These are phyloP conservation scores for Mycena vitilis DNA, from an alignment of 768 basidiomycete genomes.

Conservation along the genomic window DNA sequence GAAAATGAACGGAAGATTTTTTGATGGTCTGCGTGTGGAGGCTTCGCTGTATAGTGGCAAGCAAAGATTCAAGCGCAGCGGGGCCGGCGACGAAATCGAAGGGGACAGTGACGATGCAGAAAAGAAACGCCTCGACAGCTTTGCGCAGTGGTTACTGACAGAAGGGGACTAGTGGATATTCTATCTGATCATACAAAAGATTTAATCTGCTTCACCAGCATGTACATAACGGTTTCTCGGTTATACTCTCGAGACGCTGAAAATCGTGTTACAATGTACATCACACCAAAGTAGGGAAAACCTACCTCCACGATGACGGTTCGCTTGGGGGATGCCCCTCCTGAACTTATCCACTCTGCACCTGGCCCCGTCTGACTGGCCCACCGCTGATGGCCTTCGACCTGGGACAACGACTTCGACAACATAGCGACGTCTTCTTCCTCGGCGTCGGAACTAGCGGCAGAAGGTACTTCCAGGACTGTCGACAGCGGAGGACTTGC, in stretches of 20 bases:
- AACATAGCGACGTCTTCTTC: slow-evolving; percentile 75
- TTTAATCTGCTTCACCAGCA: slow-evolving; percentile 64
- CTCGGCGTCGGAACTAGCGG: slow-evolving; percentile 69
- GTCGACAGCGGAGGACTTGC: slow-evolving; percentile 66
- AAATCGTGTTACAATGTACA: neutral
- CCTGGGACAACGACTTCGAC: slow-evolving; percentile 81
- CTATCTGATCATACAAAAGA: slow-evolving; percentile 17
- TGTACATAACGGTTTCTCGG: slow-evolving; percentile 74
- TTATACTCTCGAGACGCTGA: slow-evolving; percentile 80
- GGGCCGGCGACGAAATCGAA: slow-evolving; percentile 70
- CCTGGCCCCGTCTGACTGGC: slow-evolving; percentile 48
- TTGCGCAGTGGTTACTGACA: slow-evolving; percentile 87
- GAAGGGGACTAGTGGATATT: slow-evolving; percentile 69
- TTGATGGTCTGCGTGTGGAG: slow-evolving; percentile 84
- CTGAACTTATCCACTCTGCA: slow-evolving; percentile 60
- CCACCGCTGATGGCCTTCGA: slow-evolving; percentile 60
- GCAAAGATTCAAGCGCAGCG: slow-evolving; percentile 84
- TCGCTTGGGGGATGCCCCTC: slow-evolving; percentile 58
- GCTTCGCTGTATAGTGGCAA: slow-evolving; percentile 86
- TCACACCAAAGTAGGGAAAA: slow-evolving; percentile 12
- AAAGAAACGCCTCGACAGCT: slow-evolving; percentile 87
- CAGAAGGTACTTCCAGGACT: slow-evolving; percentile 66
- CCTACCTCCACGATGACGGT: slow-evolving; percentile 80
- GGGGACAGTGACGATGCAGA: slow-evolving; percentile 80
- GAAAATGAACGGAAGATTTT: slow-evolving; percentile 97